Percentiles rank a stretch among this genome's conserved stretches.
phyloP scores from a whole-genome alignment of 2,329 filamentous ascomycete species.

The Westerdykella aurantiaca region DNA sequence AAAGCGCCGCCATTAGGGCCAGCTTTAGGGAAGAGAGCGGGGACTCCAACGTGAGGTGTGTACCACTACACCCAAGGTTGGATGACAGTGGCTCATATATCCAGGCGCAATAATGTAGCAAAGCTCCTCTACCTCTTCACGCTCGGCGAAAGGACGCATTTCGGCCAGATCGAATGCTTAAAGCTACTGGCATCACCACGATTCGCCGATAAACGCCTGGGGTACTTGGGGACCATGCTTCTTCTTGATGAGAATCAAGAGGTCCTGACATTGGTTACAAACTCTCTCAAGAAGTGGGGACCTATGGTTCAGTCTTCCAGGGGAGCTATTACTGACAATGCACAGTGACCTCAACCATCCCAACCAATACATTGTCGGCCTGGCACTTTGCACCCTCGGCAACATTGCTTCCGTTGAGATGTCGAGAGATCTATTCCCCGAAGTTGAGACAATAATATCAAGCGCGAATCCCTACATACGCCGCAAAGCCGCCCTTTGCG shows the following conservation, averaged over 20 bases:
- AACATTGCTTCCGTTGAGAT: constrained; percentile 98
- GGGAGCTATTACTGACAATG: constrained; percentile 5
- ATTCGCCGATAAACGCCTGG: constrained; percentile 94
- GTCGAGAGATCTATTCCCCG: constrained; percentile 93
- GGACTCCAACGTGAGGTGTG: constrained; percentile 81
- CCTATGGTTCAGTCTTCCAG: constrained; percentile 1
- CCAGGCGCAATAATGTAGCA: constrained; percentile 94
- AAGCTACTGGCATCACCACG: constrained; percentile 94
- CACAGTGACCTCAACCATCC: constrained; percentile 87
- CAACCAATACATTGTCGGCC: constrained; percentile 96
- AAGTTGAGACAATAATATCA: constrained; percentile 86
- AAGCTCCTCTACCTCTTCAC: constrained; percentile 98
- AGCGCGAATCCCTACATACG: constrained; percentile 98
- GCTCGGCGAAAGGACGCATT: constrained; percentile 92
- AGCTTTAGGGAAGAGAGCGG: constrained; percentile 97
- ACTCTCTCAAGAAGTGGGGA: constrained; percentile 92
- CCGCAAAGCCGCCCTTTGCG: constrained; percentile 94
- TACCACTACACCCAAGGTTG: constrained; percentile 4
- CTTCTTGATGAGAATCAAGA: constrained; percentile 97
- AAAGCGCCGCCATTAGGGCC: constrained; percentile 93
- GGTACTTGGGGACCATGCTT: constrained; percentile 93
- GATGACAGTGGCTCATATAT: constrained; percentile 8
- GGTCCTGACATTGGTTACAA: constrained; percentile 92
- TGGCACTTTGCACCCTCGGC: constrained; percentile 90
- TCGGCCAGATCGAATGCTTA: constrained; percentile 98